Percentiles rank a stretch among this genome's conserved stretches.
Conservation (phyloP, 345 rosid species). For the Eucalyptus curtisii region DNA sequence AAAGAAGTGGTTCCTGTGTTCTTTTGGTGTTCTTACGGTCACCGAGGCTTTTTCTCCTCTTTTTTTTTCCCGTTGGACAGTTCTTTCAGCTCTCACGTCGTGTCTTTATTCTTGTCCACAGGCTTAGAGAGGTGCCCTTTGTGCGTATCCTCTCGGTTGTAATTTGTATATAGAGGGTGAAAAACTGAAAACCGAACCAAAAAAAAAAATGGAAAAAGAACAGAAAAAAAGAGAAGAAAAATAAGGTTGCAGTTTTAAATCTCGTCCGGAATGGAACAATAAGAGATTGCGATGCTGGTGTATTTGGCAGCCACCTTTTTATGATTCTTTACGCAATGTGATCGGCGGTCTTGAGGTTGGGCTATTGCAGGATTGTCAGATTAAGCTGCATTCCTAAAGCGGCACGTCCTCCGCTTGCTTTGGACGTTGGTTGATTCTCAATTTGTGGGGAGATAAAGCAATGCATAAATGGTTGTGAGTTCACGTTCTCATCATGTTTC, state of each 20-base stretch:
- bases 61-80: conserved; percentile 2
- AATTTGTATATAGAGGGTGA: conserved; percentile 19
- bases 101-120: not conserved
- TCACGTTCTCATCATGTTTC: not conserved
- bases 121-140: not conserved
- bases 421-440: not conserved
- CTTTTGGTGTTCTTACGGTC: not conserved
- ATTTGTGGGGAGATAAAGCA: not conserved
- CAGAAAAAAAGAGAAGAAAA: not conserved
- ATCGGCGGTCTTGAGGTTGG: not conserved
- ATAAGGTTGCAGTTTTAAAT: not conserved
- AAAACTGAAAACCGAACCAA: not conserved
- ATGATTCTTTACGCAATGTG: not conserved
- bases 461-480: too few species aligned
- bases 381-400: not conserved
- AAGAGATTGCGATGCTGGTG: not conserved
- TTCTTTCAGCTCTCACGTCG: not conserved
- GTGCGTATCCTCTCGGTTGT: not conserved
- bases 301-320: not conserved
- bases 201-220: not conserved
- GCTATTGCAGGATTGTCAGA: not conserved
- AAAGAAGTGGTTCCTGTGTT: not conserved
- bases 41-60: too few species aligned
- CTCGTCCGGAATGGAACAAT: not conserved
- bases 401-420: not conserved